Evolutionary conservation across 345 rosid genomes (phyloP).

Genomic region (Passiflora organensis): DNA sequence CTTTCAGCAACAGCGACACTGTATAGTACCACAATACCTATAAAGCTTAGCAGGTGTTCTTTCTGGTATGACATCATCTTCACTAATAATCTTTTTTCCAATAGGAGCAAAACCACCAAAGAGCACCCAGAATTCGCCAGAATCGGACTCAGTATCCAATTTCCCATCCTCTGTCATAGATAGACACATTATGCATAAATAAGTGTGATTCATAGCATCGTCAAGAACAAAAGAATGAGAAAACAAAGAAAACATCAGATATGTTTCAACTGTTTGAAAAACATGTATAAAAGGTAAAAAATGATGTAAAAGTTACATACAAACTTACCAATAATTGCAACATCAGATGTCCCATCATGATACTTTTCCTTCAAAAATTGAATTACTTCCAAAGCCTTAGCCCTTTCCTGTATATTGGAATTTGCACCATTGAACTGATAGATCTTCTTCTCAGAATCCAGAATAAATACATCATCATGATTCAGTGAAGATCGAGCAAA

Average conservation of each 20-base stretch:
- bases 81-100: conserved; percentile 69
- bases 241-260: conserved; percentile 3
- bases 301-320: conserved; percentile 9
- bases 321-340: conserved; percentile 80
- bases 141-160: conserved; percentile 90
- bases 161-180: conserved; percentile 72
- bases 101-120: conserved; percentile 97
- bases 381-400: conserved; percentile 91
- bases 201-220: conserved; percentile 10
- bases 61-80: conserved; percentile 74
- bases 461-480: conserved; percentile 96
- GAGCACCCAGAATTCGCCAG: conserved; percentile 93
- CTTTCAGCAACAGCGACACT: neutral
- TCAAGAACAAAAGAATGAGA: neutral
- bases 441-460: conserved; percentile 76
- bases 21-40: too few relatives aligned
- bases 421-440: conserved; percentile 98
- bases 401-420: conserved; percentile 97
- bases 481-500: conserved; percentile 90
- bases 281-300: neutral
- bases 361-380: conserved; percentile 86
- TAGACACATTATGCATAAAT: conserved; percentile 17
- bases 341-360: conserved; percentile 73
- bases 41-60: conserved; percentile 65
- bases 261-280: neutral